A percentile compares a stretch with the other conserved stretches of the same genome.
Conservation (phyloP, 345 rosid genomes). For the Salix arbutifolia region DNA sequence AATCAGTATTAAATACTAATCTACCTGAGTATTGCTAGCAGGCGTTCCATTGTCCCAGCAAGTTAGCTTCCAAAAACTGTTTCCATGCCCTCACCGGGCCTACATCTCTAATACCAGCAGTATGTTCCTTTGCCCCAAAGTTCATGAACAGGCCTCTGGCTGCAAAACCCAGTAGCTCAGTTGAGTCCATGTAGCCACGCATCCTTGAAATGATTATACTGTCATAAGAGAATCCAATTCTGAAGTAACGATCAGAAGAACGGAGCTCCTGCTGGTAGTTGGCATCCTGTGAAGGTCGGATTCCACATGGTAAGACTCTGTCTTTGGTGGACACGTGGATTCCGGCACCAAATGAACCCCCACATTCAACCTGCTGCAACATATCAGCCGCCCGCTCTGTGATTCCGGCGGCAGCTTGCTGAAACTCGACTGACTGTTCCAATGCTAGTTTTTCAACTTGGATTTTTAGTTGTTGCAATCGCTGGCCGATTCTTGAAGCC, state of each 20-base stretch:
- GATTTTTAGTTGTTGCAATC: constrained; percentile 49
- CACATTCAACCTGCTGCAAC: constrained; percentile 41
- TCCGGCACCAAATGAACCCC: constrained; percentile 56
- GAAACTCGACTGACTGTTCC: constrained; percentile 36
- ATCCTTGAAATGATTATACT: constrained; percentile 41
- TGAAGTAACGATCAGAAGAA: constrained; percentile 13
- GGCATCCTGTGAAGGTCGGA: constrained; percentile 2
- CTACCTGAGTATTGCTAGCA: not conserved
- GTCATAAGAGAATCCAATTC: constrained; percentile 32
- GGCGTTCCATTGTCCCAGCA: not conserved
- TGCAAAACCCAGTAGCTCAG: constrained; percentile 71
- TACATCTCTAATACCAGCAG: constrained; percentile 3
- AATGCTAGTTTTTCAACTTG: constrained; percentile 62
- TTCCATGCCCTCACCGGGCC: constrained; percentile 62
- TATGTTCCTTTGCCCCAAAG: constrained; percentile 10
- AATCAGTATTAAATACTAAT: not conserved
- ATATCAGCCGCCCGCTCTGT: constrained; percentile 39
- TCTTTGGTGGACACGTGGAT: constrained; percentile 14
- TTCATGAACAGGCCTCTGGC: constrained; percentile 61
- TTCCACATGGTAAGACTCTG: not conserved
- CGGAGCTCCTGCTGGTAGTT: not conserved
- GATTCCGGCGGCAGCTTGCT: constrained; percentile 13
- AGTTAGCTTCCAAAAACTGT: constrained; percentile 26
- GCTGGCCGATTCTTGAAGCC: constrained; percentile 69
- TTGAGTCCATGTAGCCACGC: constrained; percentile 46